These are phyloP conservation scores for Penicillium psychrofluorescens DNA, from an alignment of 495 filamentous ascomycete species.

Conservation along the genomic window DNA sequence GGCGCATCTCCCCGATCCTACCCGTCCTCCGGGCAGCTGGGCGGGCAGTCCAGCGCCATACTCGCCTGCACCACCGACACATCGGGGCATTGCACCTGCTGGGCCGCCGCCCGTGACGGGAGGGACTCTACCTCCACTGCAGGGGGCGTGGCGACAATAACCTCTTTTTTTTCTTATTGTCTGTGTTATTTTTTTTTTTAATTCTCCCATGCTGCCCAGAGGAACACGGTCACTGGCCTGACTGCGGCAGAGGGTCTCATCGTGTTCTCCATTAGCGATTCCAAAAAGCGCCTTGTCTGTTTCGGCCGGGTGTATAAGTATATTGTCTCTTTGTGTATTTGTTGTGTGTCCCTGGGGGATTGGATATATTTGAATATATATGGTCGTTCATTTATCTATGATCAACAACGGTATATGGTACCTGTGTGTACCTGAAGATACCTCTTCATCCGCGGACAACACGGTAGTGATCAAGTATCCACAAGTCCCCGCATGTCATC, in stretches of 20 bases:
- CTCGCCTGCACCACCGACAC: slow-evolving; percentile 5
- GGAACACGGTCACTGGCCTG: slow-evolving; percentile 16
- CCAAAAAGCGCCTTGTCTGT: slow-evolving; percentile 1
- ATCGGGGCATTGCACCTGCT: slow-evolving; percentile 2
- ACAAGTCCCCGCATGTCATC: background rate
- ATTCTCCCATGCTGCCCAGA: background rate
- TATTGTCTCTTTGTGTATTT: slow-evolving; percentile 3
- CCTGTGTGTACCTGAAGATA: background rate
- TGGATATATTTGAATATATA: too few relatives aligned
- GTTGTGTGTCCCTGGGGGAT: background rate
- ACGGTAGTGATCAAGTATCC: background rate
- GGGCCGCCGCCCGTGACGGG: slow-evolving; percentile 11
- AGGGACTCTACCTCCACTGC: slow-evolving; percentile 13
- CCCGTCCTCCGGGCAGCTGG: slow-evolving; percentile 11
- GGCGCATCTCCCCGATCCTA: slow-evolving; percentile 6
- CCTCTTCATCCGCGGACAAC: background rate
- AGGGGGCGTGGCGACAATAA: slow-evolving; percentile 14
- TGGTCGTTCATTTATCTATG: too few relatives aligned
- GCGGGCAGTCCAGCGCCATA: slow-evolving; percentile 13
- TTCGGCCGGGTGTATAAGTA: slow-evolving; percentile 8
- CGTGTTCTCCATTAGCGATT: slow-evolving; percentile 1
- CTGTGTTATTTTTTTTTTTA: background rate
- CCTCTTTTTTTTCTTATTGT: background rate
- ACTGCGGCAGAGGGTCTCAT: slow-evolving; percentile 1
- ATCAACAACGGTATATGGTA: too few relatives aligned